Conservation (phyloP, 129 eudicot species). For the Flaveria ramosissima region DNA sequence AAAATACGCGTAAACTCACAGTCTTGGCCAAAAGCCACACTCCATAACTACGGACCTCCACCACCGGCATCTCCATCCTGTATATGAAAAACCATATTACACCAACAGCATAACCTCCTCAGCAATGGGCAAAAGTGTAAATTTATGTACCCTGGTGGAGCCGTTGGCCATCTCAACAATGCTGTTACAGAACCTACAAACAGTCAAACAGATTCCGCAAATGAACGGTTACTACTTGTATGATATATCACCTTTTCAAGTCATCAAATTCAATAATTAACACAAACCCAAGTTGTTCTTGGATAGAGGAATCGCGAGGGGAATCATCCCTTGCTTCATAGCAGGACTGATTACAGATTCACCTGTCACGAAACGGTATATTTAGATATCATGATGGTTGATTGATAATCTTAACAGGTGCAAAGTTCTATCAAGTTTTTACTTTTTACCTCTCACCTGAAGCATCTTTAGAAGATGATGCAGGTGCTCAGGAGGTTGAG, state of each 20-base stretch:
- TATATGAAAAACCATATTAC: slow-evolving; percentile 31
- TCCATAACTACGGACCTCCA: slow-evolving; percentile 87
- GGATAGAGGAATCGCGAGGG: slow-evolving; percentile 87
- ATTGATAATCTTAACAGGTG: background rate
- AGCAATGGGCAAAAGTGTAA: slow-evolving; percentile 23
- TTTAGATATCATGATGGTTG: background rate
- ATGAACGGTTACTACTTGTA: background rate
- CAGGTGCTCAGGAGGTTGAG: slow-evolving; percentile 89
- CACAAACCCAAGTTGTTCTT: slow-evolving; percentile 53
- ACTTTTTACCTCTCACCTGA: slow-evolving; percentile 81
- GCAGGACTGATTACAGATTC: slow-evolving; percentile 83
- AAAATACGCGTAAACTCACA: slow-evolving; percentile 47
- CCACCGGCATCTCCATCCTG: slow-evolving; percentile 99
- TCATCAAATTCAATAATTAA: background rate
- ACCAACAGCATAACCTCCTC: slow-evolving; percentile 26
- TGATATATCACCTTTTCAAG: background rate
- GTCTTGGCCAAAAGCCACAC: slow-evolving; percentile 99
- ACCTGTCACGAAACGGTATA: slow-evolving; percentile 47
- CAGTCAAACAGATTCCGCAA: slow-evolving; percentile 16
- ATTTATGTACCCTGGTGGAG: slow-evolving; percentile 83
- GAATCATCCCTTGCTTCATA: slow-evolving; percentile 79
- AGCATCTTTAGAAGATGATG: slow-evolving; percentile 79
- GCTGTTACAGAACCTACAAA: slow-evolving; percentile 78
- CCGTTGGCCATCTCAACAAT: slow-evolving; percentile 96
- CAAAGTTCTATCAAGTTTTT: slow-evolving; percentile 27